phyloP scores from a whole-genome alignment of 768 basidiomycete species.

The Lactifluus pinguis region DNA sequence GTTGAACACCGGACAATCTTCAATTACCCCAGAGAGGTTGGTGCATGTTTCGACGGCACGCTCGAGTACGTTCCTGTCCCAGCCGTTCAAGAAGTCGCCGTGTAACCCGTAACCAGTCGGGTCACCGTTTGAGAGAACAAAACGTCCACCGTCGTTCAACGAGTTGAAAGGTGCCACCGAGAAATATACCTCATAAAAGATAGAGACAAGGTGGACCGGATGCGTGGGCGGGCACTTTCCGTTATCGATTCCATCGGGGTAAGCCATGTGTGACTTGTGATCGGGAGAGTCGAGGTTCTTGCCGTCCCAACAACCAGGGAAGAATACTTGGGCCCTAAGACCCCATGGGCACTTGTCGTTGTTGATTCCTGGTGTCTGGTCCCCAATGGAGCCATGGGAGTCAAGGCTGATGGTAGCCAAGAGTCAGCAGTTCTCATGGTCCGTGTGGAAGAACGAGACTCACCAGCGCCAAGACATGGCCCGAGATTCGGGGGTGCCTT shows the following conservation, averaged over 20 bases:
- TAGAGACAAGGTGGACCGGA: conserved; percentile 32
- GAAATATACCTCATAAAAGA: conserved; percentile 35
- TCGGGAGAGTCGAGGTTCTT: conserved; percentile 30
- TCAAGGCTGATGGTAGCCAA: neutral
- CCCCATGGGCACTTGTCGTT: conserved; percentile 23
- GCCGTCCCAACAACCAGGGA: conserved; percentile 34
- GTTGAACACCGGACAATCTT: conserved; percentile 5
- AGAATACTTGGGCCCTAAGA: conserved; percentile 26
- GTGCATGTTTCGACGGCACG: conserved; percentile 29
- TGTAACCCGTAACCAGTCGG: conserved; percentile 35
- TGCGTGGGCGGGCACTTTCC: conserved; percentile 1
- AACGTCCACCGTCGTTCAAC: conserved; percentile 26
- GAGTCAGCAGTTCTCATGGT: neutral
- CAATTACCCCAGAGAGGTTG: conserved; percentile 1
- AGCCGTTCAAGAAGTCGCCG: conserved; percentile 34
- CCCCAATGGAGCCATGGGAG: neutral
- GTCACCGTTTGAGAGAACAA: conserved; percentile 36
- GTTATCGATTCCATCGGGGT: conserved; percentile 13
- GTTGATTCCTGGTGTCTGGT: conserved; percentile 15
- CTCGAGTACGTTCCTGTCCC: conserved; percentile 33
- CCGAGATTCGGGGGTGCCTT: conserved; percentile 7
- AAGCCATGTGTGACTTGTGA: conserved; percentile 34
- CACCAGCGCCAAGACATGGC: conserved; percentile 23
- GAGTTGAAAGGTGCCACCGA: conserved; percentile 22
- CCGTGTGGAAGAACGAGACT: conserved; percentile 7